Evolutionary conservation across 1,284 basidiomycete genomes (phyloP), one percentile per base, ranked within the genome.

Genomic region (Trametes versicolor): DNA sequence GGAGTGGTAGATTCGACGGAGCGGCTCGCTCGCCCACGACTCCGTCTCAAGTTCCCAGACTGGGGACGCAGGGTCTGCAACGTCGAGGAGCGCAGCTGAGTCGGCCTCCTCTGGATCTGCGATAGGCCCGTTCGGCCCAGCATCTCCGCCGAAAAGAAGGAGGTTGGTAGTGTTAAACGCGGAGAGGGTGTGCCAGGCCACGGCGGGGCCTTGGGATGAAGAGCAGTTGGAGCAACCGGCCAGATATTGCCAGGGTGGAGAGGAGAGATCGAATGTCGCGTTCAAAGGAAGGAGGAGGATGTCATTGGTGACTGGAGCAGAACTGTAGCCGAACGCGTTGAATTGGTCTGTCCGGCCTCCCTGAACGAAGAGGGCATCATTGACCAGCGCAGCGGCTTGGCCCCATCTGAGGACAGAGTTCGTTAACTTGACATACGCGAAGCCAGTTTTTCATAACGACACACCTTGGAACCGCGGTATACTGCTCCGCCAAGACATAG

Each of bases 131-230:
- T 84, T 82, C 1, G 88, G 83, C 0, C 85, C 91, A 9, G 88
- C 86, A 71, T 89, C 84, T 9, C 94, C 94, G 34, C 94, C 94
- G 65, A 95, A 93, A 13, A 89, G 75, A 2, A 96, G 81, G 1
- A 89, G 70, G 23, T 81, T 73, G 10, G 85, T 78, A 5, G 77
- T 76, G 63, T 86, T 86, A 77, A 87, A 84, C 4, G 89, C 85
- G 10, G 91, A 90, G 41, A 95, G 77, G 0, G 91, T 88, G 72
- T 95, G 91, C 91, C 93, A 96, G n/a, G 91, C 86, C 19, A 94
- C 81, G 7, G 85, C 77, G 8, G 92, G 92, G 0, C 85, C 86
- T 62, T 84, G 81, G 0, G 81, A 74, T 3, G 72, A 76, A 2
- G 84, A 80, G 10, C 76, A 66, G 69, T 84, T 82, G 6, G 79